A percentile compares a stretch with the other conserved stretches of the same genome.
These are phyloP conservation scores for Kalmusia sp. DNA, from an alignment of 2,329 filamentous ascomycete species.

Conservation along the genomic window DNA sequence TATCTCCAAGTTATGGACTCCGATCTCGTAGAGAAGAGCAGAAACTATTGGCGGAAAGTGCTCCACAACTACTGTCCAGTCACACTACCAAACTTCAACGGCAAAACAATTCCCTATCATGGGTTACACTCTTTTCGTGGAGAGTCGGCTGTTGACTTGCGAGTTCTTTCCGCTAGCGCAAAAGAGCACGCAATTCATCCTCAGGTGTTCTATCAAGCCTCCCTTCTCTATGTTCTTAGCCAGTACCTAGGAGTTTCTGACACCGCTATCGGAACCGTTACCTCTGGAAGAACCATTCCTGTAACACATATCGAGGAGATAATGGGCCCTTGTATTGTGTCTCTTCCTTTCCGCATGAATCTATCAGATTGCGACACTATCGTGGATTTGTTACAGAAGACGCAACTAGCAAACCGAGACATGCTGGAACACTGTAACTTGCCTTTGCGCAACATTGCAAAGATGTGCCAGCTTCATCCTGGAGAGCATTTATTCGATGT, in stretches of 20 bases:
- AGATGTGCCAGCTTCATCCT: conserved; percentile 61
- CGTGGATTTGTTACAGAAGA: conserved; percentile 66
- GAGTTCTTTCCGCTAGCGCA: conserved; percentile 24
- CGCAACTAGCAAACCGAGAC: conserved; percentile 71
- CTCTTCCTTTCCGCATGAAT: conserved; percentile 74
- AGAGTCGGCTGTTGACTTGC: conserved; percentile 25
- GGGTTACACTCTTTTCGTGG: conserved; percentile 22
- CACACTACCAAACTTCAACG: conserved; percentile 66
- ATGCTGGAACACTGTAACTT: conserved; percentile 69
- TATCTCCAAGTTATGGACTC: conserved; percentile 41
- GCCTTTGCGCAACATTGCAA: conserved; percentile 74
- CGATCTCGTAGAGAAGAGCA: conserved; percentile 11
- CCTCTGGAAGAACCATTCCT: conserved; percentile 80
- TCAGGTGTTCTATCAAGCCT: conserved; percentile 79
- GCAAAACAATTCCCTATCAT: conserved; percentile 26
- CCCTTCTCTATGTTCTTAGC: conserved; percentile 70
- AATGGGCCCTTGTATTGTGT: conserved; percentile 80
- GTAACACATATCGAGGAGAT: conserved; percentile 73
- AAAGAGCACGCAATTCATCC: conserved; percentile 58
- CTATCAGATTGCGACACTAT: conserved; percentile 60
- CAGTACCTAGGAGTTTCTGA: conserved; percentile 70
- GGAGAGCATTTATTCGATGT: conserved; percentile 73
- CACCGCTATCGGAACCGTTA: conserved; percentile 77
- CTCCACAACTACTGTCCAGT: conserved; percentile 64
- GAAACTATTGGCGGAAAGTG: conserved; percentile 73